These are phyloP conservation scores for Solanum neorickii DNA, from an alignment of 257 asterid genomes.

Conservation along the genomic window DNA sequence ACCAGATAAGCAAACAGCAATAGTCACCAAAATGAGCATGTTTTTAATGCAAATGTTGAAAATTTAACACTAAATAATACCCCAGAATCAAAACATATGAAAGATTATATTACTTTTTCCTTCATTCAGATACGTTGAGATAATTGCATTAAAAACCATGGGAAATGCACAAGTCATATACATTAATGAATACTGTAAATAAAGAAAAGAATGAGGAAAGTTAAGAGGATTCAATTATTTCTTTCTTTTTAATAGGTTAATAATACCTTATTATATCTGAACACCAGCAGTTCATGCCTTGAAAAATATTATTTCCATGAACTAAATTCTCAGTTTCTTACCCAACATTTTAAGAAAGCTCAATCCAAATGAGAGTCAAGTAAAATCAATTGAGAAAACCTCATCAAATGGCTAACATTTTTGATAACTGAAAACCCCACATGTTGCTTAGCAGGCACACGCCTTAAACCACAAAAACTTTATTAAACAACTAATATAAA, in stretches of 20 bases:
- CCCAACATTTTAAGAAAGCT: neutral
- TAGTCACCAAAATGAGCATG: neutral
- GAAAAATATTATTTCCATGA: neutral
- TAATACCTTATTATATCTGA: neutral
- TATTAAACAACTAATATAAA: neutral
- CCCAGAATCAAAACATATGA: neutral
- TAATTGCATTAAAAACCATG: neutral
- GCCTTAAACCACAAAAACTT: slow-evolving; percentile 44
- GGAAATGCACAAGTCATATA: neutral
- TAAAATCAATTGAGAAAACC: neutral
- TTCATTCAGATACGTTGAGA: neutral
- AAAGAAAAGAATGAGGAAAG: neutral
- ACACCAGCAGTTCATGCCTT: neutral
- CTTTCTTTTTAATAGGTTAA: neutral
- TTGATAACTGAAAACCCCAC: slow-evolving; percentile 1
- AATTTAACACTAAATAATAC: neutral
- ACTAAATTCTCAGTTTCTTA: neutral
- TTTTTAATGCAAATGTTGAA: neutral
- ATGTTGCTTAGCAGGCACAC: slow-evolving; percentile 44
- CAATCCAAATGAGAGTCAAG: neutral
- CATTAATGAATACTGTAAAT: neutral
- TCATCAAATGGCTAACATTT: neutral
- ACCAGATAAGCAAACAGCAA: neutral
- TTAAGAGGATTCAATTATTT: neutral
- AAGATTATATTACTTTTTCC: neutral